Evolutionary conservation across 2,329 filamentous ascomycete species (phyloP), one percentile per base, ranked within the genome.

Genomic region (Dothistroma septosporum): DNA sequence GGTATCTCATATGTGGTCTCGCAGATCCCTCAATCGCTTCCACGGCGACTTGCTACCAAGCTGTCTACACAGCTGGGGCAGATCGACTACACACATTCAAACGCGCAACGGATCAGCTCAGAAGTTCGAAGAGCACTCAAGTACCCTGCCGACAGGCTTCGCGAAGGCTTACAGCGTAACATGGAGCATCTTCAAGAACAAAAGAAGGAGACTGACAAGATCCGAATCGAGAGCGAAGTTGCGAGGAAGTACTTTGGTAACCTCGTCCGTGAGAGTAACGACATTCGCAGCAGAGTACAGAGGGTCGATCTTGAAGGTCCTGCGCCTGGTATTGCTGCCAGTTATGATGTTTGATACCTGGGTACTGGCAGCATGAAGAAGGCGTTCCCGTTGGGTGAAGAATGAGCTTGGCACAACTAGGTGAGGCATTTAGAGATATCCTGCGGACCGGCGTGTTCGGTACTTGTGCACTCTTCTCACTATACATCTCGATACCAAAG

Each of bases 31-130:
- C 85, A 88, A 57, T 94, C 93, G 0, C 85, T 99, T 0, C 94
- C 94, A 1, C 88, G 88, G 57, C 91, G 92, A 11, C 85, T 99
- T 6, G 88, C 89, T 47, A 83, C 83, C 71, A 97, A 97, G 78
- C 89, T 99, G 61, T 88, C 91, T 1, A 80, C 85, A 33, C 90
- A 92, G 70, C 86, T 99, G 41, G 79, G 84, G 8, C 84, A 89
- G 19, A 86, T 96, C 71, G 94, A 99, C 78, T 99, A 97, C 73
- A 90, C 94, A 1, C 94, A 99, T 76, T 78, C 85, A 66, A 99
- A 99, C 78, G 86, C 92, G 49, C 81, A 84, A 19, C 90, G 94
- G 57, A 95, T 99, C 70, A 88, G 90, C 22, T 83, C 85, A 28
- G 89, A 95, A 58, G 91, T 96, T 47, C 90, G 93, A 67, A 91